Evolutionary conservation across 495 filamentous ascomycete species (phyloP).

Genomic region (Aspergillus asperescens): DNA sequence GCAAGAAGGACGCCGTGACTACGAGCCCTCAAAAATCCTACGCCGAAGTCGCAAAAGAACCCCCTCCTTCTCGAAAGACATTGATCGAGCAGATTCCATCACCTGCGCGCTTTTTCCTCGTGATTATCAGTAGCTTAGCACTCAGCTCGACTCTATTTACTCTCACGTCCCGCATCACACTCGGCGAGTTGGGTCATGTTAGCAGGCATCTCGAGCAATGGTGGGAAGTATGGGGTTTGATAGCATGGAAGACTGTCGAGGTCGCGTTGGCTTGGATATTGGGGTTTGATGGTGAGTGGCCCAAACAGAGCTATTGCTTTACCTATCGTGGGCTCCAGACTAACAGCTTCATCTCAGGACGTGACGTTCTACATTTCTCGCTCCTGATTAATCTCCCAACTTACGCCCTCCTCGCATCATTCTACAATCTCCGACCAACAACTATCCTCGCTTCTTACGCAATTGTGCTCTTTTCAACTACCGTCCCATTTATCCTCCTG

Average conservation of each 20-base stretch:
- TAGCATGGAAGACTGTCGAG: conserved; percentile 64
- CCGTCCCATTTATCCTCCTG: conserved; percentile 65
- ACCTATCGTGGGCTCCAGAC: not conserved
- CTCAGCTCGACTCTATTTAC: conserved; percentile 54
- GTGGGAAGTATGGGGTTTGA: conserved; percentile 54
- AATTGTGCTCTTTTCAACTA: conserved; percentile 61
- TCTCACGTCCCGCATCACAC: conserved; percentile 43
- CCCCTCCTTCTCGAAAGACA: conserved; percentile 7
- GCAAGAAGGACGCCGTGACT: conserved; percentile 17
- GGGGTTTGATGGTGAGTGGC: conserved; percentile 58
- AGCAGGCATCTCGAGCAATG: conserved; percentile 55
- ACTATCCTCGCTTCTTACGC: conserved; percentile 52
- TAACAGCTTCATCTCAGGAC: conserved; percentile 35
- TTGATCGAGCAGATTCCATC: conserved; percentile 36
- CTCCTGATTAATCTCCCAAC: conserved; percentile 66
- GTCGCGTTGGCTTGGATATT: conserved; percentile 66
- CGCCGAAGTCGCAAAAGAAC: conserved; percentile 1
- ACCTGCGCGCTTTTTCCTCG: conserved; percentile 54
- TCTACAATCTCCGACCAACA: conserved; percentile 60
- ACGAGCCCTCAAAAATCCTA: conserved; percentile 6
- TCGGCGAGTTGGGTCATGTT: conserved; percentile 56
- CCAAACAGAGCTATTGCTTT: too few relatives aligned
- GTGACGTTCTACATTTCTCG: conserved; percentile 64
- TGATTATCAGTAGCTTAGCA: conserved; percentile 57
- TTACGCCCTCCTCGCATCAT: conserved; percentile 63